These are phyloP conservation scores for Syncephalis plumigaleata DNA, from an alignment of 371 early-diverging fungal species.

Conservation along the genomic window DNA sequence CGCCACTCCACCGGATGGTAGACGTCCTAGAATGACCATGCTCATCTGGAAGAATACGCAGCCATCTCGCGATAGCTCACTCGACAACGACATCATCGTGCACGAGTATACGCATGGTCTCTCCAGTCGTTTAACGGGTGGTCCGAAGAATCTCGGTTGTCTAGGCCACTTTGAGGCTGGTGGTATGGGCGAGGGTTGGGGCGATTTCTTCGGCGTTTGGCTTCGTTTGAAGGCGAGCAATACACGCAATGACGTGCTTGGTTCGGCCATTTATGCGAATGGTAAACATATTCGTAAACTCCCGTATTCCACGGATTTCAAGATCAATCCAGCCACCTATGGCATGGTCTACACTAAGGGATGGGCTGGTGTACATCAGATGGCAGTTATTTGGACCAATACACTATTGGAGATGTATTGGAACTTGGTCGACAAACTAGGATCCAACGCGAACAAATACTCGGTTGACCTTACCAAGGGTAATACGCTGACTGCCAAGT, in stretches of 20 bases:
- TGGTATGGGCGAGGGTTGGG: conserved; percentile 42
- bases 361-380: conserved; percentile 78
- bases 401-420: conserved; percentile 82
- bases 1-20: conserved; percentile 44
- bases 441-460: conserved; percentile 29
- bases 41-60: conserved; percentile 57
- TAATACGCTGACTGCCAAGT: conserved; percentile 67
- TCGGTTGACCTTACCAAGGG: conserved; percentile 21
- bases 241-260: conserved; percentile 17
- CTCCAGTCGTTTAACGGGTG: conserved; percentile 43
- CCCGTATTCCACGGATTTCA: conserved; percentile 62
- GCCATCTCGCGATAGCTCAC: conserved; percentile 41
- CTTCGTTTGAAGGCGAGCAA: conserved; percentile 38
- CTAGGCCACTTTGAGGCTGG: conserved; percentile 10
- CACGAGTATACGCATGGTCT: conserved; percentile 44
- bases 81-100: conserved; percentile 36
- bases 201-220: conserved; percentile 76
- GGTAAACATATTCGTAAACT: conserved; percentile 73
- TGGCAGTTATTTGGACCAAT: conserved; percentile 93
- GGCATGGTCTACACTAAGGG: conserved; percentile 75
- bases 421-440: conserved; percentile 48
- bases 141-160: conserved; percentile 21
- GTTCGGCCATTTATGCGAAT: conserved; percentile 69
- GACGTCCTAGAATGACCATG: conserved; percentile 73
- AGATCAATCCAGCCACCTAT: conserved; percentile 80